Percentiles rank a stretch among this genome's conserved stretches.
These are phyloP conservation scores for Kwoniella shandongensis DNA, from an alignment of 768 basidiomycete genomes.

Conservation along the genomic window DNA sequence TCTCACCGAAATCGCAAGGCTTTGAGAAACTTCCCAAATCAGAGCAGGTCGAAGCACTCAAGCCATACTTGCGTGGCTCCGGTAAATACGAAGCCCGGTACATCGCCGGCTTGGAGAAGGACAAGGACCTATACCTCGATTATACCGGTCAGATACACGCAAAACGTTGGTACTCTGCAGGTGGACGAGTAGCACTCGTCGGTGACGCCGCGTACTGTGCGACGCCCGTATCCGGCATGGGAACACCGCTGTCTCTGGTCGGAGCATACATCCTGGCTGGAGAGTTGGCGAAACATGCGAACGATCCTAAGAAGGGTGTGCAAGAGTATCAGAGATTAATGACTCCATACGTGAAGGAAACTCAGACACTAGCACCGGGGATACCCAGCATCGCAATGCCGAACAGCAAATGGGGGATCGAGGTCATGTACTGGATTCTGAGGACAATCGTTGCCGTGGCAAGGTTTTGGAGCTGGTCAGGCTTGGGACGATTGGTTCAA, in stretches of 20 bases:
- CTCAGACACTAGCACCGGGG: constrained; percentile 17
- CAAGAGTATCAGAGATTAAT: constrained; percentile 4
- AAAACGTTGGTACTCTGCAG: constrained; percentile 15
- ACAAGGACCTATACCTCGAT: constrained; percentile 35
- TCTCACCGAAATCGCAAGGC: constrained; percentile 11
- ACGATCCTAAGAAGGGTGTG: background rate
- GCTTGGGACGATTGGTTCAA: no score
- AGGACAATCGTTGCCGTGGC: no score
- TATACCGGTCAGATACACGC: constrained; percentile 26
- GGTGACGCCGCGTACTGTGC: constrained; percentile 40
- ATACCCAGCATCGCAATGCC: constrained; percentile 3
- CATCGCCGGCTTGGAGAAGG: constrained; percentile 14
- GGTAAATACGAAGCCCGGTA: constrained; percentile 36
- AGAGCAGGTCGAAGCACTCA: constrained; percentile 18
- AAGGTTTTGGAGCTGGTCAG: no score
- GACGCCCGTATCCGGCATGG: constrained; percentile 38
- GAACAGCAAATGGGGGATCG: no score
- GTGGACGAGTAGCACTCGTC: constrained; percentile 19
- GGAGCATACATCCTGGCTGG: constrained; percentile 39
- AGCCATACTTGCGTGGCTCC: constrained; percentile 9
- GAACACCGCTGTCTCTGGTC: constrained; percentile 29
- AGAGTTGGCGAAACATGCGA: constrained; percentile 16
- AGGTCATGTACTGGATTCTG: no score
- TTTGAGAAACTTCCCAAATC: constrained; percentile 19
- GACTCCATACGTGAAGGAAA: constrained; percentile 5